Evolutionary conservation across 106 monocot species (phyloP).

Genomic region (Dendrobium officinale): DNA sequence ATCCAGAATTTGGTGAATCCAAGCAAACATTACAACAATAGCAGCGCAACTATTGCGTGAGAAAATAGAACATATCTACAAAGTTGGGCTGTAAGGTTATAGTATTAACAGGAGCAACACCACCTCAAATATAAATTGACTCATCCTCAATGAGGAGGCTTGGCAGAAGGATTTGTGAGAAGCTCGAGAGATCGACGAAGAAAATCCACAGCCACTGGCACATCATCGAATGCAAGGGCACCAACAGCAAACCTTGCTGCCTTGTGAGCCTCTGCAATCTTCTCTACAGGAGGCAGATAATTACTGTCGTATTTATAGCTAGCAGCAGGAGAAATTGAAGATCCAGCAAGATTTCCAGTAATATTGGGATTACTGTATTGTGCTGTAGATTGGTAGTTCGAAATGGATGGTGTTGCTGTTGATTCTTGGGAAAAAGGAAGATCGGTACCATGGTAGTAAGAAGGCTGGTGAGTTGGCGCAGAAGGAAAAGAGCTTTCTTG

Average conservation of each 20-base stretch:
- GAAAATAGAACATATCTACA: no score
- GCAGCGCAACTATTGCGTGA: no score
- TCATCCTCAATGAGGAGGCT: constrained; percentile 23
- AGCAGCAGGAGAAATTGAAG: constrained; percentile 12
- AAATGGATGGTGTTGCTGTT: constrained; percentile 15
- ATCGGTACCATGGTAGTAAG: constrained; percentile 13
- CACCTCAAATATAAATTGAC: no score
- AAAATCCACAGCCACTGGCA: constrained; percentile 53
- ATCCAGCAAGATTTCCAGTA: constrained; percentile 10
- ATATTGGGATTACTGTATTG: constrained; percentile 17
- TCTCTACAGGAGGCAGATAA: constrained; percentile 58
- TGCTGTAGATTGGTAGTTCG: constrained; percentile 11
- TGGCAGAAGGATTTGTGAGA: constrained; percentile 62
- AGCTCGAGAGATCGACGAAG: constrained; percentile 52
- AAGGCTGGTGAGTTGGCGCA: constrained; percentile 42
- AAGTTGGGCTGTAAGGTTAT: no score
- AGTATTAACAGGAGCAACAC: no score
- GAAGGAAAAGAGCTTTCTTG: constrained; percentile 40
- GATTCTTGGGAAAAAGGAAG: constrained; percentile 13
- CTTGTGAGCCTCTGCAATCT: constrained; percentile 65
- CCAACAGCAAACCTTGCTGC: constrained; percentile 69
- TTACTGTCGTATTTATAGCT: constrained; percentile 45
- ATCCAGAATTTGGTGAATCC: no score
- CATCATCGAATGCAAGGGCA: constrained; percentile 71
- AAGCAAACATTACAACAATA: no score